Evolutionary conservation across 495 filamentous ascomycete species (phyloP).

Genomic region (Bryoglossum gracile): DNA sequence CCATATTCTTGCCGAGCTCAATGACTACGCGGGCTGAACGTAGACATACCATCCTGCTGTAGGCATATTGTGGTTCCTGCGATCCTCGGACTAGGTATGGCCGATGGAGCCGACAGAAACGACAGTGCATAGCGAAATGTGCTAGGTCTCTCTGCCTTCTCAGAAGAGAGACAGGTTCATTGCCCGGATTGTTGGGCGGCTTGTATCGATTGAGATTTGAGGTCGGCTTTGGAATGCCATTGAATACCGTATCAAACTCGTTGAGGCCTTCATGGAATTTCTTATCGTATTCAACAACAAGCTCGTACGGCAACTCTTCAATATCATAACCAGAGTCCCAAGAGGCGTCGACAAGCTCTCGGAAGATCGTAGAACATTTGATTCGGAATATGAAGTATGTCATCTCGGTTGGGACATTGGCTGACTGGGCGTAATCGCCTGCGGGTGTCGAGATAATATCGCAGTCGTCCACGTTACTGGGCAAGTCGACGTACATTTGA

Average conservation of each 20-base stretch:
- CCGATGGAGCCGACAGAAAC: conserved; percentile 10
- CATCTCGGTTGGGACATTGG: conserved; percentile 10
- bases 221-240: not conserved
- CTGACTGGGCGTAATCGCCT: conserved; percentile 9
- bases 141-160: not conserved
- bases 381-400: conserved; percentile 13
- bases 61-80: conserved; percentile 13
- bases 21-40: conserved; percentile 15
- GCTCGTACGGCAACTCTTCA: conserved; percentile 11
- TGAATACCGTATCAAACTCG: not conserved
- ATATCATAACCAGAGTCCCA: conserved; percentile 5
- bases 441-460: conserved; percentile 3
- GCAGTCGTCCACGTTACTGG: conserved; percentile 9
- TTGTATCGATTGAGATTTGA: not conserved
- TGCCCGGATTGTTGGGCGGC: not conserved
- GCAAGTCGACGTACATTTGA: conserved; percentile 13
- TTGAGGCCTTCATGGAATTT: conserved; percentile 1
- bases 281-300: conserved; percentile 13
- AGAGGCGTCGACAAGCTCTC: conserved; percentile 10
- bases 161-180: conserved; percentile 1
- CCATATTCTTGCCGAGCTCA: conserved; percentile 10
- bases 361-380: conserved; percentile 5
- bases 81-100: conserved; percentile 10
- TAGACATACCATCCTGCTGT: conserved; percentile 18
- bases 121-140: conserved; percentile 9